Percentiles rank a stretch among this genome's conserved stretches.
These are phyloP conservation scores for Camelina laxa DNA, from an alignment of 345 rosid genomes.

Conservation along the genomic window DNA sequence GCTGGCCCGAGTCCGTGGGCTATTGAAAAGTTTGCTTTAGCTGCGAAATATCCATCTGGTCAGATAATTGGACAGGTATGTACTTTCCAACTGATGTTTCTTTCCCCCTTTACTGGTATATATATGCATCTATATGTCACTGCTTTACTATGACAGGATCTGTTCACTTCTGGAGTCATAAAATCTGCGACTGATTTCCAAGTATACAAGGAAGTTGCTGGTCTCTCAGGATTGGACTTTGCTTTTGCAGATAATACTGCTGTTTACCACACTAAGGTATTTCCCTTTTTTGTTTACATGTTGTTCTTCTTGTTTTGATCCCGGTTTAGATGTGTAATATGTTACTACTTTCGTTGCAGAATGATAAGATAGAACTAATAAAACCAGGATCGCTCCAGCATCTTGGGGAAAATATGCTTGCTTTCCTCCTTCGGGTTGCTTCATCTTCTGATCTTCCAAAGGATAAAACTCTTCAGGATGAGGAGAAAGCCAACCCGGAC, in stretches of 20 bases:
- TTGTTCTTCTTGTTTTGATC: slow-evolving; percentile 17
- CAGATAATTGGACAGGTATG: slow-evolving; percentile 75
- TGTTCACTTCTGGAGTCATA: slow-evolving; percentile 74
- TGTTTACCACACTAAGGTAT: slow-evolving; percentile 96
- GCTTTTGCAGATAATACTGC: slow-evolving; percentile 82
- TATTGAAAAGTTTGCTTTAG: slow-evolving; percentile 78
- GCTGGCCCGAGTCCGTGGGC: slow-evolving; percentile 96
- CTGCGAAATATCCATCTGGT: slow-evolving; percentile 89
- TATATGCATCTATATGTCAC: slow-evolving; percentile 14
- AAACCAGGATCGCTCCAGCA: slow-evolving; percentile 97
- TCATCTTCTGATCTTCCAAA: slow-evolving; percentile 62
- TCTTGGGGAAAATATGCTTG: slow-evolving; percentile 96
- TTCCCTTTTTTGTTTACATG: neutral
- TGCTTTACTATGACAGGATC: slow-evolving; percentile 66
- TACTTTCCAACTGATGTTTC: slow-evolving; percentile 19
- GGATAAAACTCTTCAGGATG: slow-evolving; percentile 45
- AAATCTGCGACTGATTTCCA: slow-evolving; percentile 93
- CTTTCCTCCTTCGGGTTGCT: slow-evolving; percentile 76
- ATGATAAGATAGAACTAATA: slow-evolving; percentile 86
- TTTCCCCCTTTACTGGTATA: slow-evolving; percentile 6
- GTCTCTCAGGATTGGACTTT: slow-evolving; percentile 97
- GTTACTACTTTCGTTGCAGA: slow-evolving; percentile 55
- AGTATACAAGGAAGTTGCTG: slow-evolving; percentile 86
- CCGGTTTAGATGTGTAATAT: slow-evolving; percentile 1
- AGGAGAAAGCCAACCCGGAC: slow-evolving; percentile 49